Base-by-base conservation (phyloP, 768 basidiomycete species). In the Paxillus rubicundulus region DNA sequence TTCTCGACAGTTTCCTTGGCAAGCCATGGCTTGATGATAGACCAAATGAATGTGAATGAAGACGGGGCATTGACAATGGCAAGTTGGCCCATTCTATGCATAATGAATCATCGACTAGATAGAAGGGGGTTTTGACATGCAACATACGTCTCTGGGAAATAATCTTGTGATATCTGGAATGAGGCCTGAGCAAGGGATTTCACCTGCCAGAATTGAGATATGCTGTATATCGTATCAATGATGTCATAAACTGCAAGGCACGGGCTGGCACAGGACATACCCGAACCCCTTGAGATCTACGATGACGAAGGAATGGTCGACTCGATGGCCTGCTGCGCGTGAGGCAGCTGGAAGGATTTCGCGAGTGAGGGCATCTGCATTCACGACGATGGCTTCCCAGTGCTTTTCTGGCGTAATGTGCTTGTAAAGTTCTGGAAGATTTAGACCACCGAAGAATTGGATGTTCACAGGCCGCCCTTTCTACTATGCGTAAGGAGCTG, bases 91-190 rank as follows among this genome's bases (percentile, higher is more conserved):
- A 89, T 86, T 4, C 87, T 89, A 55, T 20, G 17, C 38, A 30
- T 6, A 46, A 49, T 20, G n/a, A 37, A 38, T 52, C 12, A 53
- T 32, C 17, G 27, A 10, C 20, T 16, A 18, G 4, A 44, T 41
- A 24, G 5, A 33, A 46, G 6, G 9, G 24, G 36, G 5, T 6
- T n/a, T n/a, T 18, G 12, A 6, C 16, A 21, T 18, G 39, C n/a
- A 21, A 63, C 80, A 48, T 62, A 89, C 86, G 84, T 84, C 64
- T 90, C 87, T 1, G 87, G 87, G 56, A 77, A 89, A 67, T 86
- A 89, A 59, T 87, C 85, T 66, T 89, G 87, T 2, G 86, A 88
- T 50, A 89, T 74, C 58, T 88, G 86, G 65, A 89, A 86, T 7
- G 83, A 81, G 45, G 67, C 71, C 45, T 81, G 74, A 20, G 77